Evolutionary conservation across 2,329 filamentous ascomycete species (phyloP).

Genomic region (Mycogone perniciosa): DNA sequence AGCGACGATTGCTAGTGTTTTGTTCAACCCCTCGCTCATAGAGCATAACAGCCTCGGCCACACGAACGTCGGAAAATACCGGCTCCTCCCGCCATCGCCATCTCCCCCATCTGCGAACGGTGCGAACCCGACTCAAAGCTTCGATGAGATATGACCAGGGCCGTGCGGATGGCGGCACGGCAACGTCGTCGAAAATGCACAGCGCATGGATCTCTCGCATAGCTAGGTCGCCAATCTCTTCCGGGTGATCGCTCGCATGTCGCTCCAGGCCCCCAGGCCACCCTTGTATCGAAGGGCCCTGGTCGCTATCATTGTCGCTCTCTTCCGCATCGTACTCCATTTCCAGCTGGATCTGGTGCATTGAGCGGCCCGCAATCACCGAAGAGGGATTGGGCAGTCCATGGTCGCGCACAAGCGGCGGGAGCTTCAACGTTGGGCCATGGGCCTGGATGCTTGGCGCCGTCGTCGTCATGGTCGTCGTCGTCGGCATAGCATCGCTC

Average conservation of each 20-base stretch:
- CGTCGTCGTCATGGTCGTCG: slow-evolving; percentile 8
- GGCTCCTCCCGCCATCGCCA: slow-evolving; percentile 19
- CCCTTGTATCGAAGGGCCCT: slow-evolving; percentile 11
- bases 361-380: slow-evolving; percentile 11
- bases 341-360: slow-evolving; percentile 20
- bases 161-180: slow-evolving; percentile 7
- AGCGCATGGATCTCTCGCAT: slow-evolving; percentile 18
- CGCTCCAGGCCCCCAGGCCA: slow-evolving; percentile 12
- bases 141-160: slow-evolving; percentile 13
- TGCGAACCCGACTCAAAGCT: slow-evolving; percentile 6
- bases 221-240: slow-evolving; percentile 10
- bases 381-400: slow-evolving; percentile 9
- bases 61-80: slow-evolving; percentile 9
- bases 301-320: slow-evolving; percentile 15
- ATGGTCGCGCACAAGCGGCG: slow-evolving; percentile 15
- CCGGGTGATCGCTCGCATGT: slow-evolving; percentile 7
- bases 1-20: slow-evolving; percentile 13
- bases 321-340: slow-evolving; percentile 19
- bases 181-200: slow-evolving; percentile 17
- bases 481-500: slow-evolving; percentile 2
- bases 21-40: slow-evolving; percentile 20
- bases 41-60: slow-evolving; percentile 20
- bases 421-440: slow-evolving; percentile 11
- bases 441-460: slow-evolving; percentile 1
- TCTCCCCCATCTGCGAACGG: slow-evolving; percentile 16